A percentile compares a stretch with the other conserved stretches of the same genome.
These are phyloP conservation scores for Trifolium fragiferum DNA, from an alignment of 306 rosid species.

Conservation along the genomic window DNA sequence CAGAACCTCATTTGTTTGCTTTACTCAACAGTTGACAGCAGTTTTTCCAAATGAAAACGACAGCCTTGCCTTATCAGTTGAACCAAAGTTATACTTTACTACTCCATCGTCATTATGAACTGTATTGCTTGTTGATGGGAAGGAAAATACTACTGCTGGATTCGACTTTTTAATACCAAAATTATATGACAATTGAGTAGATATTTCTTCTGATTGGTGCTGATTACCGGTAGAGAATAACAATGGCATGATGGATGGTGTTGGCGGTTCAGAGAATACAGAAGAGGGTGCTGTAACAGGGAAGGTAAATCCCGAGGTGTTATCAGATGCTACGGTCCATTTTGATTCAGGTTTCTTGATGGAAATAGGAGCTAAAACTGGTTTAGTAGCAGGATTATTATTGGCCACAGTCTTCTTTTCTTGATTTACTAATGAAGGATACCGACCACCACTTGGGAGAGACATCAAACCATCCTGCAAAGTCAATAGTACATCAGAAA, in stretches of 20 bases:
- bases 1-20: not conserved
- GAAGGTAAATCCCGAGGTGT: constrained; percentile 71
- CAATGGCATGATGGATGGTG: constrained; percentile 75
- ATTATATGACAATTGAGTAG: constrained; percentile 52
- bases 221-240: constrained; percentile 48
- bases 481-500: constrained; percentile 26
- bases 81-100: constrained; percentile 73
- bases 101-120: constrained; percentile 49
- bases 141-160: constrained; percentile 60
- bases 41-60: constrained; percentile 62
- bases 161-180: constrained; percentile 64
- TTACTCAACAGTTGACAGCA: constrained; percentile 59
- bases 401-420: constrained; percentile 46
- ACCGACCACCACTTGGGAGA: constrained; percentile 39
- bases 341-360: constrained; percentile 64
- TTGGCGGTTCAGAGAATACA: constrained; percentile 72
- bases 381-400: constrained; percentile 53
- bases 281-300: constrained; percentile 70
- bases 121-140: constrained; percentile 72
- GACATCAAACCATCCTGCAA: constrained; percentile 57
- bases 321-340: constrained; percentile 63
- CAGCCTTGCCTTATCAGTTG: constrained; percentile 55
- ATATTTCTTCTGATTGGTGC: constrained; percentile 48
- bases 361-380: constrained; percentile 65
- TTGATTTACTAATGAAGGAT: constrained; percentile 35